phyloP scores from a whole-genome alignment of 768 basidiomycete genomes.

The Boletus speciosus region DNA sequence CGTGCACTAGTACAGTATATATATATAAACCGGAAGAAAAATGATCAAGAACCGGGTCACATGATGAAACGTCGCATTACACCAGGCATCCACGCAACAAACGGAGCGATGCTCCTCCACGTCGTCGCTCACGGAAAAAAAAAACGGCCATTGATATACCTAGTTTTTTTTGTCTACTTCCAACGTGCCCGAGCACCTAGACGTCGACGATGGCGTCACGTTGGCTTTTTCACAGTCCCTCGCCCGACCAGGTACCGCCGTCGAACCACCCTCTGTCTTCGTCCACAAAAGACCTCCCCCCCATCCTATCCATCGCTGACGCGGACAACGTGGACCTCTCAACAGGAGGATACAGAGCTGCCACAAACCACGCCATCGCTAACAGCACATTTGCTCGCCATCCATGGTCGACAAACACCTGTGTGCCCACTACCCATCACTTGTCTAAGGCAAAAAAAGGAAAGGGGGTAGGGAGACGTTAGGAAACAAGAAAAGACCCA shows the following conservation, averaged over 20 bases:
- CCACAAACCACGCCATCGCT: conserved; percentile 55
- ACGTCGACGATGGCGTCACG: background rate
- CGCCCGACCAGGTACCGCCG: background rate
- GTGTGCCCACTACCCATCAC: conserved; percentile 77
- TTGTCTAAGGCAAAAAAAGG: conserved; percentile 36
- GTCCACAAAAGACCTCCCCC: background rate
- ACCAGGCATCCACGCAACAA: background rate
- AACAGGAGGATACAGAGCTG: conserved; percentile 54
- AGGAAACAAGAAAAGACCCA: background rate
- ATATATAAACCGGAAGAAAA: too few relatives aligned
- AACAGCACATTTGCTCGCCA: conserved; percentile 62
- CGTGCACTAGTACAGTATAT: too few relatives aligned
- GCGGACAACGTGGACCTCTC: conserved; percentile 55
- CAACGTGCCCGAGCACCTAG: background rate
- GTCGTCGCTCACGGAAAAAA: background rate
- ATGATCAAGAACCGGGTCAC: too few relatives aligned
- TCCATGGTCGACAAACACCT: conserved; percentile 62
- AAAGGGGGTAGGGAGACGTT: background rate
- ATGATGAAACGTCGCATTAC: background rate
- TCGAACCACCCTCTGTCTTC: background rate
- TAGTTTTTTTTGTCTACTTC: background rate
- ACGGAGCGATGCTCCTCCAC: too few relatives aligned
- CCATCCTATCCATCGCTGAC: conserved; percentile 52
- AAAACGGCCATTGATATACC: background rate
- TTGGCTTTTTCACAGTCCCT: conserved; percentile 6